Conservation (phyloP, 2,329 filamentous ascomycete genomes). For the Chrysoporthe austroafricana region DNA sequence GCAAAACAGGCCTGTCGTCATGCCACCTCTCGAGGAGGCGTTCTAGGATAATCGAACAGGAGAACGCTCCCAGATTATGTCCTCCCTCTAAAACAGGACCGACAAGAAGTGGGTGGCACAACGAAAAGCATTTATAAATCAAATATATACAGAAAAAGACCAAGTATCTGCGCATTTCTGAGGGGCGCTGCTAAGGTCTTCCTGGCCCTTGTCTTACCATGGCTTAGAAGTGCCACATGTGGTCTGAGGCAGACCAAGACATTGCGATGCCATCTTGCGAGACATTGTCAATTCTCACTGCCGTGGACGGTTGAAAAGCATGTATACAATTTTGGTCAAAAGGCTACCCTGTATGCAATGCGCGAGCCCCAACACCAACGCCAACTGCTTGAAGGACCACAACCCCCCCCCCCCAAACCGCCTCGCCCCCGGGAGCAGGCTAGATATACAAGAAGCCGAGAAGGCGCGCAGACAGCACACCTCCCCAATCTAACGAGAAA, state of each 20-base stretch:
- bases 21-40: not conserved
- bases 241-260: not conserved
- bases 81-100: no score
- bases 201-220: no score
- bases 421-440: not conserved
- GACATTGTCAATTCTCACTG: no score
- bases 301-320: not conserved
- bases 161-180: no score
- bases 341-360: not conserved
- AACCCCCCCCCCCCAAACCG: not conserved
- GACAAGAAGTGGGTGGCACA: no score
- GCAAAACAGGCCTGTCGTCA: conserved; percentile 14
- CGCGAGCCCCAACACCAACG: not conserved
- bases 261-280: no score
- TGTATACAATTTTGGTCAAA: not conserved
- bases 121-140: no score
- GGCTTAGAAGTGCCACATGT: not conserved
- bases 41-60: not conserved
- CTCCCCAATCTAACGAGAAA: not conserved
- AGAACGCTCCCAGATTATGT: not conserved
- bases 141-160: no score
- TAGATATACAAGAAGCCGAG: not conserved
- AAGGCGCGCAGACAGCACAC: not conserved
- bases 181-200: no score
- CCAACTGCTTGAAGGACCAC: not conserved